phyloP scores from a whole-genome alignment of 805 yeast species.

The Pichia deserticola region DNA sequence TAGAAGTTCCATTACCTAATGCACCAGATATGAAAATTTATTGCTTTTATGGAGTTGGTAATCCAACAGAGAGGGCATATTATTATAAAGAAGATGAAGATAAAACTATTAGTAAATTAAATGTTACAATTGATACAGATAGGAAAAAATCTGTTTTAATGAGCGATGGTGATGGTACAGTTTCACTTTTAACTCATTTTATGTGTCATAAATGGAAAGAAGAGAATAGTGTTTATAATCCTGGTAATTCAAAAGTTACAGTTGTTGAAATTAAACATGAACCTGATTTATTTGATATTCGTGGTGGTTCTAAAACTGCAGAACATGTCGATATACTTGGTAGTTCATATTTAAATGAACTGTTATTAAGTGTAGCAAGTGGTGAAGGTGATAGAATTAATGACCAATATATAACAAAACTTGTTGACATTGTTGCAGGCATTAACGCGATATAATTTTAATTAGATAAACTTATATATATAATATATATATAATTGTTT shows the following conservation, averaged over 20 bases:
- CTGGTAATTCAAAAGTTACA: conserved; percentile 64
- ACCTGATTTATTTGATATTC: conserved; percentile 86
- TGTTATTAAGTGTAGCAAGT: conserved; percentile 71
- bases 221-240: conserved; percentile 67
- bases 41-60: conserved; percentile 94
- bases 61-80: conserved; percentile 92
- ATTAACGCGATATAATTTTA: conserved; percentile 31
- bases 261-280: conserved; percentile 89
- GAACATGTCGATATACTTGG: conserved; percentile 97
- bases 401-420: conserved; percentile 45
- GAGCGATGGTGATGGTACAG: conserved; percentile 96
- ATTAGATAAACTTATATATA: no score
- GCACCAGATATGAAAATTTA: conserved; percentile 89
- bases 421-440: conserved; percentile 4
- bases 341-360: conserved; percentile 83
- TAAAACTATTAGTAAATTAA: conserved; percentile 43
- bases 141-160: conserved; percentile 61
- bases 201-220: conserved; percentile 85
- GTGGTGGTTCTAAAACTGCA: conserved; percentile 97
- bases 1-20: conserved; percentile 84
- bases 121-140: conserved; percentile 65
- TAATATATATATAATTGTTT: no score
- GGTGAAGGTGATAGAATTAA: conserved; percentile 69
- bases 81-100: conserved; percentile 66
- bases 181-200: conserved; percentile 76